A percentile compares a stretch with the other conserved stretches of the same genome.
These are phyloP conservation scores for Diaporthe australafricana DNA, from an alignment of 2,329 filamentous ascomycete genomes.

Conservation along the genomic window DNA sequence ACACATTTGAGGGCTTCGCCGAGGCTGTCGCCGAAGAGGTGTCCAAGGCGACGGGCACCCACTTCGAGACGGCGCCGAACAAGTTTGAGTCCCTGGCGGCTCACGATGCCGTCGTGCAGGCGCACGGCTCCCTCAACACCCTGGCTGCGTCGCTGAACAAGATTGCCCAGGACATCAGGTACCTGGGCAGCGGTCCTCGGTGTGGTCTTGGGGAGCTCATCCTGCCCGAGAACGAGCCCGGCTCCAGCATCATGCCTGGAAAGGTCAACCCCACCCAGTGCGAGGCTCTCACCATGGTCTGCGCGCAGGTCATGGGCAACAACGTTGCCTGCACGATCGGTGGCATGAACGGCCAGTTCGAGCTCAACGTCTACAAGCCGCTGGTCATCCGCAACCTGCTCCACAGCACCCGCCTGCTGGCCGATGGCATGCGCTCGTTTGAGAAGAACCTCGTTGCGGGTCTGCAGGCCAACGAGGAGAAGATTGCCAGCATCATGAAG, in stretches of 20 bases:
- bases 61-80: conserved; percentile 97
- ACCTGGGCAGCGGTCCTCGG: conserved; percentile 93
- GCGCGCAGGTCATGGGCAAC: conserved; percentile 98
- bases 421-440: conserved; percentile 95
- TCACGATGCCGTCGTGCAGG: conserved; percentile 95
- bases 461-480: conserved; percentile 91
- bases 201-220: conserved; percentile 94
- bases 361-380: conserved; percentile 99
- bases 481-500: conserved; percentile 90
- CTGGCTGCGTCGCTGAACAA: conserved; percentile 93
- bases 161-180: conserved; percentile 97
- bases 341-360: conserved; percentile 97
- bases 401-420: conserved; percentile 88
- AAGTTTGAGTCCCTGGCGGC: conserved; percentile 98
- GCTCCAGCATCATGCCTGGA: conserved; percentile 98
- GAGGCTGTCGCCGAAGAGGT: conserved; percentile 94
- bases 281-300: conserved; percentile 97
- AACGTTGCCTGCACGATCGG: conserved; percentile 92
- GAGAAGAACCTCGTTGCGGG: conserved; percentile 92
- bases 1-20: conserved; percentile 96
- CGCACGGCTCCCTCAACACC: conserved; percentile 92
- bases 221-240: conserved; percentile 97
- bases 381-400: conserved; percentile 95
- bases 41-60: conserved; percentile 88
- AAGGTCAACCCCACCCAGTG: conserved; percentile 99